Evolutionary conservation across 2,329 filamentous ascomycete genomes (phyloP).

Genomic region (Fusarium cyanostomum): DNA sequence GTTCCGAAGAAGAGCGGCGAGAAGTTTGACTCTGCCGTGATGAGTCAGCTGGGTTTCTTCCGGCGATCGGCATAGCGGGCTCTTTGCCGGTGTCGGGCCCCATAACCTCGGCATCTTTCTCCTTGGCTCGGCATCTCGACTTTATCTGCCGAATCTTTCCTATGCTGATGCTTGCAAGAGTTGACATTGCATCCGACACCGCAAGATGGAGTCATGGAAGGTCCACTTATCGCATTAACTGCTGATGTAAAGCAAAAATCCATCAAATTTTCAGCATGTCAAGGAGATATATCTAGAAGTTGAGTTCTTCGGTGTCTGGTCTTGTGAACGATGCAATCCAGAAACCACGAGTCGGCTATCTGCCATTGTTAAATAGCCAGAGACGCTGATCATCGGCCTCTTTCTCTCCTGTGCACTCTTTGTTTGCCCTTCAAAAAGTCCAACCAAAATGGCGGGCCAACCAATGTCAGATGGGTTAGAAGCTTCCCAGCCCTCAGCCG

Average conservation of each 20-base stretch:
- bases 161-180: background rate
- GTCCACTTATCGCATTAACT: conserved; percentile 6
- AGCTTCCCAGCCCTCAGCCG: background rate
- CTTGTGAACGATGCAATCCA: background rate
- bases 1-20: background rate
- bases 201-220: conserved; percentile 13
- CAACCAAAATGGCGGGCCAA: conserved; percentile 15
- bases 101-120: conserved; percentile 16
- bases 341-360: background rate
- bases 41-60: conserved; percentile 29
- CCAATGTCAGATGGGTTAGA: conserved; percentile 14
- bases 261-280: background rate
- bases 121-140: conserved; percentile 16
- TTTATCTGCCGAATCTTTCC: conserved; percentile 1
- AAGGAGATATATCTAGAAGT: background rate
- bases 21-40: conserved; percentile 19
- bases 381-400: background rate
- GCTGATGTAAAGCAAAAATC: background rate
- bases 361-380: background rate
- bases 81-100: conserved; percentile 4
- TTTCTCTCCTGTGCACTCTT: background rate
- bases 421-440: background rate
- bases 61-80: background rate
- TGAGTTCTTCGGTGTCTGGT: background rate
- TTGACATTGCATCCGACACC: conserved; percentile 20